These are phyloP conservation scores for sorghum (Sorghum bicolor) DNA, from an alignment of 176 grass and related monocot species.

Conservation along the genomic window DNA sequence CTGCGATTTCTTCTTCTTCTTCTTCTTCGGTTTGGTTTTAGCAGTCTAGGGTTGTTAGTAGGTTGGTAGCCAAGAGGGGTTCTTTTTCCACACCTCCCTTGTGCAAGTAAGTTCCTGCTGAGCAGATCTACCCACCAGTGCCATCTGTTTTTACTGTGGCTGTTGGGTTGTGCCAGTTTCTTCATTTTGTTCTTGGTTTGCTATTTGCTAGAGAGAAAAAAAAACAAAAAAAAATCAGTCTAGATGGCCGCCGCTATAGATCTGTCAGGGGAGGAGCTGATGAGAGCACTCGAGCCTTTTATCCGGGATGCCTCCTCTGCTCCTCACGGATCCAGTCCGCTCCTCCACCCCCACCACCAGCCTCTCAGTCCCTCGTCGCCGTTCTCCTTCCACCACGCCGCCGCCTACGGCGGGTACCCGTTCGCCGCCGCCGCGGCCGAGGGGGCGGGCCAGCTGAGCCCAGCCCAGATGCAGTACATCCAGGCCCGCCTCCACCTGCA, in stretches of 20 bases:
- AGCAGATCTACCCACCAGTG: constrained; percentile 35
- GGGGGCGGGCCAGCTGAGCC: constrained; percentile 24
- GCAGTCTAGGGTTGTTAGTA: not conserved
- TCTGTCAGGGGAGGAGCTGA: constrained; percentile 55
- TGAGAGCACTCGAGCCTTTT: constrained; percentile 64
- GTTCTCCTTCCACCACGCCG: constrained; percentile 27
- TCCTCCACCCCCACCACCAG: not conserved
- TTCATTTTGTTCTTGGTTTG: constrained; percentile 25
- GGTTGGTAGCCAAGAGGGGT: constrained; percentile 35
- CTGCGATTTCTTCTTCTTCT: not conserved
- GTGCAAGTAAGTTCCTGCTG: not conserved
- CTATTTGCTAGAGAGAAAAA: not conserved
- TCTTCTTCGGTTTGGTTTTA: not conserved
- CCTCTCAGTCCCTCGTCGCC: constrained; percentile 26
- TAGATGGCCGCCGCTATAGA: constrained; percentile 50
- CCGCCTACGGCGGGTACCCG: constrained; percentile 17
- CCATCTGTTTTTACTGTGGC: constrained; percentile 47
- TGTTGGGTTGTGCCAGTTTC: constrained; percentile 16
- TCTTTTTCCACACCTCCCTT: constrained; percentile 53
- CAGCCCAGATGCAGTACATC: constrained; percentile 52
- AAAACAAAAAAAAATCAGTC: constrained; percentile 27
- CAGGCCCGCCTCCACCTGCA: constrained; percentile 47
- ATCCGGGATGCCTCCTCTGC: constrained; percentile 41
- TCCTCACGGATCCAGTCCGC: not conserved
- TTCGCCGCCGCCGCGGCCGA: not conserved